These are phyloP conservation scores for Paspalum vaginatum DNA, from an alignment of 176 grass and related monocot species.

Conservation along the genomic window DNA sequence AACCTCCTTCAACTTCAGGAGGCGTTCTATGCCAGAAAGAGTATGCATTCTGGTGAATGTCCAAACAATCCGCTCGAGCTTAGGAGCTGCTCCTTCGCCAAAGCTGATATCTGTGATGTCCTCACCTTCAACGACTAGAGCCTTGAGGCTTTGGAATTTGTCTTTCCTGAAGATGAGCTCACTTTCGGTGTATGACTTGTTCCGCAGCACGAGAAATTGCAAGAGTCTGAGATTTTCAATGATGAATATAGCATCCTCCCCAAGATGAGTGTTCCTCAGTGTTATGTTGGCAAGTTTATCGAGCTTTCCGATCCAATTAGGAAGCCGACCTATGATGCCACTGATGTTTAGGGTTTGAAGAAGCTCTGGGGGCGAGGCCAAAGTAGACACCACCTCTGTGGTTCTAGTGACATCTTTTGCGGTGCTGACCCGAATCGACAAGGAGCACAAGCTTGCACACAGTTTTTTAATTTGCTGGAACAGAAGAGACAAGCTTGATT, in stretches of 20 bases:
- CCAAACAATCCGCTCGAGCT: conserved; percentile 18
- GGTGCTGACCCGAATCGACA: background rate
- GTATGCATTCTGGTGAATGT: background rate
- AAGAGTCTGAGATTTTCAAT: background rate
- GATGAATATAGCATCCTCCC: background rate
- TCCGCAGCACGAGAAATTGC: background rate
- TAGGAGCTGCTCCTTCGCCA: background rate
- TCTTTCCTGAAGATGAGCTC: background rate
- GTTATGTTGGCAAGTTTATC: conserved; percentile 14
- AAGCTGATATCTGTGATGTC: background rate
- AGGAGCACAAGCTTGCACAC: background rate
- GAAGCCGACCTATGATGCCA: background rate
- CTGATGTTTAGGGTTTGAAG: conserved; percentile 21
- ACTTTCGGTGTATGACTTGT: background rate
- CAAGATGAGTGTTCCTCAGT: background rate
- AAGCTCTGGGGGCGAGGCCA: background rate
- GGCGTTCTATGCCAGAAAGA: background rate
- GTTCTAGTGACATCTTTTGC: background rate
- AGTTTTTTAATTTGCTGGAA: background rate
- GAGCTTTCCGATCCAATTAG: background rate
- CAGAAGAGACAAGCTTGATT: background rate
- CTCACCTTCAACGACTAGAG: background rate
- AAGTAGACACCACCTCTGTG: background rate
- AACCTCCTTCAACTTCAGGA: background rate
- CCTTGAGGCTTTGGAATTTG: background rate